These are phyloP conservation scores for Wickerhamiella pararugosa DNA, from an alignment of 1,139 yeast species.

Conservation along the genomic window DNA sequence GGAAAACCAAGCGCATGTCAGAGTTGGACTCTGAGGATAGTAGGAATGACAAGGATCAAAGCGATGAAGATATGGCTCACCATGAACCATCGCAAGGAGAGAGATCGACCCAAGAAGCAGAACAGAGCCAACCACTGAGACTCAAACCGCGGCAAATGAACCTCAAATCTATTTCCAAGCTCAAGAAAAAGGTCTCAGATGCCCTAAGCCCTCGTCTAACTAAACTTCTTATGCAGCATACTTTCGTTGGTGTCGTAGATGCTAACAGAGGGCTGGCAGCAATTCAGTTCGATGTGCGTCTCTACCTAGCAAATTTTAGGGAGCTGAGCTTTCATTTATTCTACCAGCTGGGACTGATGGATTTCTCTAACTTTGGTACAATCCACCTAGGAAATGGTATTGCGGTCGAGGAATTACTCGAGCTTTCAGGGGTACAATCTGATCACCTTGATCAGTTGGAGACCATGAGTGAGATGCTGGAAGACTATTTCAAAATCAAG, in stretches of 20 bases:
- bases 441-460: constrained; percentile 5
- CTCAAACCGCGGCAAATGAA: constrained; percentile 6
- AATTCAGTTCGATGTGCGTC: constrained; percentile 64
- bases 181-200: constrained; percentile 38
- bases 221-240: constrained; percentile 49
- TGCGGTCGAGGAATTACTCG: constrained; percentile 23
- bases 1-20: background rate
- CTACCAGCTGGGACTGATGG: constrained; percentile 65
- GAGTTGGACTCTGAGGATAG: background rate
- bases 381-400: constrained; percentile 29
- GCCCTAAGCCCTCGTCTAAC: constrained; percentile 42
- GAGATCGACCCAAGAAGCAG: background rate
- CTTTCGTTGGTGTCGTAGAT: constrained; percentile 77
- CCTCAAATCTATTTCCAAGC: constrained; percentile 29
- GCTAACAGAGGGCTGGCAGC: constrained; percentile 53
- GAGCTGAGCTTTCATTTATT: constrained; percentile 49
- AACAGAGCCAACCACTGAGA: background rate
- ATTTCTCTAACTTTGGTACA: constrained; percentile 71
- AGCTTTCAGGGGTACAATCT: constrained; percentile 19
- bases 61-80: background rate
- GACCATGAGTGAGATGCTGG: constrained; percentile 44
- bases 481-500: constrained; percentile 50
- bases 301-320: constrained; percentile 71
- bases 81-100: background rate
- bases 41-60: no score